Base-by-base conservation (phyloP, 768 basidiomycete genomes). In the Mycena pura region DNA sequence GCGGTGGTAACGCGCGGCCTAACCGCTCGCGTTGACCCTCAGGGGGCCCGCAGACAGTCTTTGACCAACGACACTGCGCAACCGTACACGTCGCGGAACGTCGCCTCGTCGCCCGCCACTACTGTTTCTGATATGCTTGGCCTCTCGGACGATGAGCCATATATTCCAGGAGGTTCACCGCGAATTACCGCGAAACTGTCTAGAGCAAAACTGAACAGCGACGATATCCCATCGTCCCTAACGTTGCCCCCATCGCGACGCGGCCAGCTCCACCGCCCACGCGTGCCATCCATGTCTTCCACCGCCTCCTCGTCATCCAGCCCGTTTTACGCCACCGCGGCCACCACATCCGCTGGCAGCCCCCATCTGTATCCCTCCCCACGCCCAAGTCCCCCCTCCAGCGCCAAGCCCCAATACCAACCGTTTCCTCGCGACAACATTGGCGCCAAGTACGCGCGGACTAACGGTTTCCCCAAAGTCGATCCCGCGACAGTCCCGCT, bases 401-500 rank as follows among this genome's bases (percentile, higher is more conserved):
- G 55, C 6, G 44, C 63, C 61, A 73, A 65, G 63, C 78, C 66
- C 66, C 73, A 58, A 44, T 76, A 69, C 71, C 78, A 72, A 53
- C 70, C 69, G 15, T 74, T 76, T 67, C 70, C 34, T 38, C 70
- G 67, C 31, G 61, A 70, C 38, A 69, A 70, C 38, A 52, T 62
- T 22, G 32, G 68, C 55, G 61, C 70, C 44, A 76, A 74, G 55
- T 64, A 68, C 47, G 66, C 29, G 31, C 64, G 22, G 53, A 25
- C 38, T 22, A 68, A 70, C 31, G 69, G 76, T 15, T 43, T 52
- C n/a, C 70, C 73, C 28, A 85, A 79, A 63, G 79, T 86, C 27
- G 88, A 89, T 63, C 84, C 87, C 9, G 67, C 79, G 15, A 74
- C 78, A 1, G 80, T 88, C 58, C 87, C 88, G n/a, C 73, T 88